phyloP scores from a whole-genome alignment of 208 protist species.

The Wallacemonas rigidus region DNA sequence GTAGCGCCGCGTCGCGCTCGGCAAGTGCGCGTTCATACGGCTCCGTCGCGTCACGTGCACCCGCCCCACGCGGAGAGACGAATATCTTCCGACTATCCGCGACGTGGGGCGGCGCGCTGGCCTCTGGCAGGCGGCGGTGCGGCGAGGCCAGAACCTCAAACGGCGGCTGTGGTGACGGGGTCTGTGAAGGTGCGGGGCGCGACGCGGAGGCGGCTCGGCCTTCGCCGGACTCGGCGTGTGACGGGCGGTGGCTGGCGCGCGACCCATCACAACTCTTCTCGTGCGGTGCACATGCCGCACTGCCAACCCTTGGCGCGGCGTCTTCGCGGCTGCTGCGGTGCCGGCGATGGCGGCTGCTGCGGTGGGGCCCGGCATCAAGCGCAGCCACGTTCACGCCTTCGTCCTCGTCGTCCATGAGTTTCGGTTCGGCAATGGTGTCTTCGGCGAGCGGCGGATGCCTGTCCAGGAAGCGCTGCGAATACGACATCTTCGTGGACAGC shows the following conservation, averaged over 20 bases:
- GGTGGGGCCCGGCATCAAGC: background rate
- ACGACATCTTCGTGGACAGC: background rate
- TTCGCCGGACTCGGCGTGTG: background rate
- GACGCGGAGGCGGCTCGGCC: background rate
- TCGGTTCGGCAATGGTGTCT: constrained; percentile 13
- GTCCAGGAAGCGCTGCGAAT: constrained; percentile 7
- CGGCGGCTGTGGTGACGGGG: background rate
- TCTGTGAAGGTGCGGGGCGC: background rate
- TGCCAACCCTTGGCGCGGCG: no score
- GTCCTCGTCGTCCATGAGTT: constrained; percentile 15
- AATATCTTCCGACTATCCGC: constrained; percentile 36
- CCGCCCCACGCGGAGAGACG: constrained; percentile 20
- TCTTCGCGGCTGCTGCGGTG: background rate
- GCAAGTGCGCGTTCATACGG: constrained; percentile 30
- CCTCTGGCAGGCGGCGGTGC: constrained; percentile 8
- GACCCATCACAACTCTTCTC: background rate
- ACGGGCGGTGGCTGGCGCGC: background rate
- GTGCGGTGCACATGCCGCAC: no score
- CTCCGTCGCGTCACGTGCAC: background rate
- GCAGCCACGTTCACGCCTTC: background rate
- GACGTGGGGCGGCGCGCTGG: constrained; percentile 19
- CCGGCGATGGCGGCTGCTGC: background rate
- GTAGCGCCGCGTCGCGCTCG: constrained; percentile 49
- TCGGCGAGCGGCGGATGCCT: background rate
- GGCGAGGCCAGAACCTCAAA: constrained; percentile 10